Conservation (phyloP, 192 early-diverging fungal species). For the Coemansia sp. region DNA sequence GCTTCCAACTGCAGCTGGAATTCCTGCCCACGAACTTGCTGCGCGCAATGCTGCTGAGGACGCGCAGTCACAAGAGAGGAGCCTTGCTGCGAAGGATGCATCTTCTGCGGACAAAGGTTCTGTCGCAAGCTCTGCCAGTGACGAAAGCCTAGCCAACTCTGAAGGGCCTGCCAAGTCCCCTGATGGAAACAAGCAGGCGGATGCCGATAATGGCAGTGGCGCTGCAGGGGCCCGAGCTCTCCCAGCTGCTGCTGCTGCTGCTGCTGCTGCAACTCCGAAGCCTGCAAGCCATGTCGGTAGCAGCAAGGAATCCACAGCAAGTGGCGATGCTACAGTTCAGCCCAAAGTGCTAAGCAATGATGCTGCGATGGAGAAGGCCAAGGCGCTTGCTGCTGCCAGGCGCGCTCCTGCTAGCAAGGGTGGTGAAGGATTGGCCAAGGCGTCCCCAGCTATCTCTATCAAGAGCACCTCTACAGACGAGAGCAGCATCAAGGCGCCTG, state of each 20-base stretch:
- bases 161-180: not conserved
- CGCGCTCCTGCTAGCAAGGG: not conserved
- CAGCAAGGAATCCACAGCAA: too few relatives aligned
- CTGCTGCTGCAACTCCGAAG: not conserved
- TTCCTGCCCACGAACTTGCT: conserved; percentile 19
- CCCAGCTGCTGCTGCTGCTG: too few relatives aligned
- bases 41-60: conserved; percentile 22
- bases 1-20: conserved; percentile 31
- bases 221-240: not conserved
- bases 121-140: not conserved
- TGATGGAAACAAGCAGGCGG: not conserved
- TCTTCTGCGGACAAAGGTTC: not conserved
- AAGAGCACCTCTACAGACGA: not conserved
- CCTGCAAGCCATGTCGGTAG: not conserved
- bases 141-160: not conserved
- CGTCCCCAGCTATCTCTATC: not conserved
- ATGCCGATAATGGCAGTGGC: not conserved
- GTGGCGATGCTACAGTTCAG: too few relatives aligned
- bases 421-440: not conserved
- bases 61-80: not conserved
- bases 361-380: not conserved
- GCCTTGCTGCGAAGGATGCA: not conserved
- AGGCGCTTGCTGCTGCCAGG: not conserved
- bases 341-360: too few relatives aligned
- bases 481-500: not conserved